A percentile compares a stretch with the other conserved stretches of the same genome.
These are phyloP conservation scores for Colletotrichum lupini DNA, from an alignment of 2,329 filamentous ascomycete species.

Conservation along the genomic window DNA sequence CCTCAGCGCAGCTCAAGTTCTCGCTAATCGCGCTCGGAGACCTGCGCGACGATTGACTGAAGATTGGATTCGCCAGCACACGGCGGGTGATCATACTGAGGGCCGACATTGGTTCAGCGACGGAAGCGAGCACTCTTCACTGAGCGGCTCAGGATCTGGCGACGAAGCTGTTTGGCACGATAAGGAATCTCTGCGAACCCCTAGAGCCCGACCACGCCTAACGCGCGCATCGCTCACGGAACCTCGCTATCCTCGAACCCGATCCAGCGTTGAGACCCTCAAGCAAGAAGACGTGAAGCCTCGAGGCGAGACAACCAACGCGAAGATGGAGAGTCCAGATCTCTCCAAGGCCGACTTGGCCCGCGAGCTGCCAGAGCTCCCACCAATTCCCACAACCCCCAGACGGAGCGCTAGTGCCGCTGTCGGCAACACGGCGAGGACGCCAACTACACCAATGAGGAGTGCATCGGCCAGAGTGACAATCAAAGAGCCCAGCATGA, in stretches of 20 bases:
- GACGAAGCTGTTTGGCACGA: conserved; percentile 60
- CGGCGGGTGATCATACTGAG: conserved; percentile 71
- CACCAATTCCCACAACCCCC: conserved; percentile 41
- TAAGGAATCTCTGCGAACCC: conserved; percentile 60
- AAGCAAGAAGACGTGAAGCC: conserved; percentile 46
- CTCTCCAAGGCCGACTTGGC: conserved; percentile 26
- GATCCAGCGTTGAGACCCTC: conserved; percentile 68
- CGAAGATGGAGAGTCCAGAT: conserved; percentile 34
- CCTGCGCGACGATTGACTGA: conserved; percentile 75
- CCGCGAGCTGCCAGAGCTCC: conserved; percentile 20
- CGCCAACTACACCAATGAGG: conserved; percentile 49
- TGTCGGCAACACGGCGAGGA: conserved; percentile 43
- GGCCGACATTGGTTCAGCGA: conserved; percentile 44
- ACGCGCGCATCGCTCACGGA: conserved; percentile 40
- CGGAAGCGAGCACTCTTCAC: conserved; percentile 77
- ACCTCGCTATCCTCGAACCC: conserved; percentile 53
- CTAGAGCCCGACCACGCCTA: conserved; percentile 50
- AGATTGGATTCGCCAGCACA: conserved; percentile 88
- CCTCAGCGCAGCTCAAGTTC: conserved; percentile 65
- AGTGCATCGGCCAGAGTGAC: conserved; percentile 47
- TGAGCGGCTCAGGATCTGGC: conserved; percentile 72
- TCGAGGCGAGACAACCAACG: not conserved
- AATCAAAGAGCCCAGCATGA: conserved; percentile 52
- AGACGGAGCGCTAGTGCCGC: conserved; percentile 42
- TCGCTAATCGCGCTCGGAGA: conserved; percentile 71